These are phyloP conservation scores for Botrytis fragariae DNA, from an alignment of 2,329 filamentous ascomycete genomes.

Conservation along the genomic window DNA sequence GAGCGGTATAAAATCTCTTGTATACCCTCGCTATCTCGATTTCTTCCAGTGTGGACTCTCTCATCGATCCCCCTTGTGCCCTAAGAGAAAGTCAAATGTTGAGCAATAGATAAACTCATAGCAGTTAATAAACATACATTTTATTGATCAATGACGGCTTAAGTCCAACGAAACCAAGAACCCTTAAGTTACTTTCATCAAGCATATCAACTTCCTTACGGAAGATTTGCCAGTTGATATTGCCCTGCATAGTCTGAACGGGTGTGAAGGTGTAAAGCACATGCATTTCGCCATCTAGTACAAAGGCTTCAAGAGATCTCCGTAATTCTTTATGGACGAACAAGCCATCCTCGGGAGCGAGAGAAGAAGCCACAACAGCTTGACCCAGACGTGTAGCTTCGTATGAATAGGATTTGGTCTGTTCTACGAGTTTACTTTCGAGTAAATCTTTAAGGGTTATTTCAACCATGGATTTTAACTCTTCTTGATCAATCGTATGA, in stretches of 20 bases:
- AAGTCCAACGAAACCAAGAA: slow-evolving; percentile 65
- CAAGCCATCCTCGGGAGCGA: slow-evolving; percentile 71
- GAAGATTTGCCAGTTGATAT: slow-evolving; percentile 71
- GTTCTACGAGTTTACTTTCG: slow-evolving; percentile 52
- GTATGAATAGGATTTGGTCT: slow-evolving; percentile 52
- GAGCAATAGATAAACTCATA: not conserved
- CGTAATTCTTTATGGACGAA: slow-evolving; percentile 70
- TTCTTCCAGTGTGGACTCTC: slow-evolving; percentile 60
- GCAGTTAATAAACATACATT: slow-evolving; percentile 51
- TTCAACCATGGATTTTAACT: slow-evolving; percentile 54
- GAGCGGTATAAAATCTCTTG: slow-evolving; percentile 69
- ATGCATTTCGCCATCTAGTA: slow-evolving; percentile 80
- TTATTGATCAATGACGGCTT: slow-evolving; percentile 65
- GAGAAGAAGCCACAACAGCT: slow-evolving; percentile 69
- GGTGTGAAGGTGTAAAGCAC: slow-evolving; percentile 76
- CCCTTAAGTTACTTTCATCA: slow-evolving; percentile 69
- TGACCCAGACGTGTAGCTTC: slow-evolving; percentile 63
- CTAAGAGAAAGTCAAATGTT: slow-evolving; percentile 41
- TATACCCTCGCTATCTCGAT: slow-evolving; percentile 62
- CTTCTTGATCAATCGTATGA: slow-evolving; percentile 50
- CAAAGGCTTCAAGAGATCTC: slow-evolving; percentile 67
- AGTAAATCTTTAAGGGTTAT: slow-evolving; percentile 58
- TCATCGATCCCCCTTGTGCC: slow-evolving; percentile 64
- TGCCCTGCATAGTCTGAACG: slow-evolving; percentile 54
- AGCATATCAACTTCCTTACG: slow-evolving; percentile 67